These are phyloP conservation scores for Fusarium odoratissimum DNA, from an alignment of 2,329 filamentous ascomycete species.

Conservation along the genomic window DNA sequence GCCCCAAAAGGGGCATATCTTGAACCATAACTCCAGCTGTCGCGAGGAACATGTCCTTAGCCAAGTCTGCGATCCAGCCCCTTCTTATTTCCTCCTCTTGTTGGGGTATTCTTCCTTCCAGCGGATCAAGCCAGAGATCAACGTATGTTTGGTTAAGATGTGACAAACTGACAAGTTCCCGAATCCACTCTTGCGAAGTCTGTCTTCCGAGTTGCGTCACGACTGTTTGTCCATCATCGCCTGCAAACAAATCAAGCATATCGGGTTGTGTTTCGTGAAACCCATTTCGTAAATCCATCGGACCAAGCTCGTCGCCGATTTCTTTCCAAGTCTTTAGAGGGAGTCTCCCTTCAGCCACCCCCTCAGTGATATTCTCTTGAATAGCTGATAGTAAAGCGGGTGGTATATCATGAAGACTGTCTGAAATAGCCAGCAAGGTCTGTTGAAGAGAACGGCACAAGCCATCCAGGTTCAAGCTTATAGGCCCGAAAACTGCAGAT, in stretches of 20 bases:
- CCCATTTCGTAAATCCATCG: neutral
- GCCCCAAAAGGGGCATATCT: slow-evolving; percentile 47
- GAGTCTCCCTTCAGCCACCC: slow-evolving; percentile 41
- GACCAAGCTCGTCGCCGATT: slow-evolving; percentile 30
- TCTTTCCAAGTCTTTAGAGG: slow-evolving; percentile 51
- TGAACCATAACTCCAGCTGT: slow-evolving; percentile 52
- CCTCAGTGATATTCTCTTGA: slow-evolving; percentile 42
- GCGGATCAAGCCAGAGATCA: slow-evolving; percentile 49
- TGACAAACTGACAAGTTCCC: slow-evolving; percentile 43
- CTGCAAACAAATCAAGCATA: slow-evolving; percentile 46
- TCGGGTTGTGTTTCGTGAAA: slow-evolving; percentile 45
- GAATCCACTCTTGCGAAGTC: slow-evolving; percentile 37
- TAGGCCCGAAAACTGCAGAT: slow-evolving; percentile 24
- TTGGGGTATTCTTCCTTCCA: slow-evolving; percentile 39
- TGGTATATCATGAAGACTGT: slow-evolving; percentile 43
- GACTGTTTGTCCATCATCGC: slow-evolving; percentile 43
- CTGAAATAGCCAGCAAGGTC: slow-evolving; percentile 25
- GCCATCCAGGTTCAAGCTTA: slow-evolving; percentile 41
- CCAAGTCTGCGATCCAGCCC: slow-evolving; percentile 49
- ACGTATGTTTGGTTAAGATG: slow-evolving; percentile 46
- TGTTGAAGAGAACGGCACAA: slow-evolving; percentile 39
- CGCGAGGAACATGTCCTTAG: slow-evolving; percentile 51
- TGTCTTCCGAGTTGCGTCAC: slow-evolving; percentile 48
- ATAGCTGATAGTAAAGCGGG: slow-evolving; percentile 44
- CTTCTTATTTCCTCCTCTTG: slow-evolving; percentile 41